phyloP scores from a whole-genome alignment of 768 basidiomycete species.

The Sistotremastrum suecicum region DNA sequence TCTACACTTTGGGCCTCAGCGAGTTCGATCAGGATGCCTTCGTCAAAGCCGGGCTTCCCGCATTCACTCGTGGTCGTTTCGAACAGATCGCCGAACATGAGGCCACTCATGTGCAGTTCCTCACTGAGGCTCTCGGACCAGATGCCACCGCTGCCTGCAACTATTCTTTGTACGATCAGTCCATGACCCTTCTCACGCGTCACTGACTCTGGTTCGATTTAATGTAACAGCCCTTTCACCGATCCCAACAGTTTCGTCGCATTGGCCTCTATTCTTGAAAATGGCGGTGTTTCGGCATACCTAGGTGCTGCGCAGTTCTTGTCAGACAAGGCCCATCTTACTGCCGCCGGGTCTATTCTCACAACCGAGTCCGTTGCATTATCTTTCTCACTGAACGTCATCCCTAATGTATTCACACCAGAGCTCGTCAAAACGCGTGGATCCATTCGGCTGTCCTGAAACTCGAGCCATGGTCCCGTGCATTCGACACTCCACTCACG shows the following conservation, averaged over 20 bases:
- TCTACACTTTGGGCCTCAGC: conserved; percentile 29
- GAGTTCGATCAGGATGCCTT: conserved; percentile 31
- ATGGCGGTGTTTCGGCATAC: conserved; percentile 42
- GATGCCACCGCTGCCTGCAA: conserved; percentile 24
- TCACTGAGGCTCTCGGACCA: conserved; percentile 20
- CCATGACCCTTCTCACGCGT: no score
- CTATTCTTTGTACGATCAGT: conserved; percentile 18
- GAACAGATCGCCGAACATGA: conserved; percentile 28
- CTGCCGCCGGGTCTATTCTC: conserved; percentile 41
- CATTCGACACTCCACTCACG: conserved; percentile 37
- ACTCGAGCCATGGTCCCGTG: conserved; percentile 38
- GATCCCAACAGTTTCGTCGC: conserved; percentile 34
- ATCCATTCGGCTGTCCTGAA: conserved; percentile 34
- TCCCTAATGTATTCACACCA: neutral
- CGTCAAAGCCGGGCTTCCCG: conserved; percentile 19
- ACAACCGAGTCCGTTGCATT: conserved; percentile 26
- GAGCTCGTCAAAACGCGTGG: conserved; percentile 50
- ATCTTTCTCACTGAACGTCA: neutral
- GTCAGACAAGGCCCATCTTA: conserved; percentile 26
- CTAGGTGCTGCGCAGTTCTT: conserved; percentile 39
- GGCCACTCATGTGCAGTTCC: conserved; percentile 24
- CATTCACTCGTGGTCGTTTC: conserved; percentile 22
- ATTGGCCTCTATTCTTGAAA: conserved; percentile 39
- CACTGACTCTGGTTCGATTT: no score
- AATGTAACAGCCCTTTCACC: conserved; percentile 20